These are phyloP conservation scores for Bipolaris zeicola DNA, from an alignment of 2,329 filamentous ascomycete species.

Conservation along the genomic window DNA sequence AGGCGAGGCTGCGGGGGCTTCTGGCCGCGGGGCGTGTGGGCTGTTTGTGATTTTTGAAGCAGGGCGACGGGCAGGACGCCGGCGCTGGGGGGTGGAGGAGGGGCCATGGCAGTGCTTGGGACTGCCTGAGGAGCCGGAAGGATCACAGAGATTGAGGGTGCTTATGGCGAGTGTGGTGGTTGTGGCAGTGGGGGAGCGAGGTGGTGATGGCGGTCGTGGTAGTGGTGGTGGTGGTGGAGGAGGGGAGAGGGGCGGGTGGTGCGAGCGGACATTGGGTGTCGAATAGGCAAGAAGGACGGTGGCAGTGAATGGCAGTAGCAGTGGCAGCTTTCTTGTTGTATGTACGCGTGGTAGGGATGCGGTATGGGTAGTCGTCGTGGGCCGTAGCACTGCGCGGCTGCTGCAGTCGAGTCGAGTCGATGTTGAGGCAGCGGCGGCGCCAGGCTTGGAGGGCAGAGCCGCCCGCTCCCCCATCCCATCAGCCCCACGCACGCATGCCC, in stretches of 20 bases:
- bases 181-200: constrained; percentile 7
- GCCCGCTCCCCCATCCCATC: no score
- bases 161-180: constrained; percentile 7
- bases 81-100: constrained; percentile 44
- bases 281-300: background rate
- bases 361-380: background rate
- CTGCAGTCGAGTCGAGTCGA: no score
- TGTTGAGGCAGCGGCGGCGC: no score
- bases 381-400: no score
- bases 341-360: no score
- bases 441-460: no score
- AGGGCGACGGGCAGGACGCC: constrained; percentile 47
- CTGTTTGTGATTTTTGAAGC: constrained; percentile 41
- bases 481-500: no score
- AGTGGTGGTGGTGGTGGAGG: background rate
- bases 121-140: no score
- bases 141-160: no score
- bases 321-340: background rate
- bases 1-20: constrained; percentile 65
- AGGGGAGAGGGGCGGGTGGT: constrained; percentile 4
- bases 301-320: background rate
- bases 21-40: constrained; percentile 40
- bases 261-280: constrained; percentile 6
- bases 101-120: constrained; percentile 29
- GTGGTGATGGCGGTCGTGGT: background rate